Percentiles rank a stretch among this genome's conserved stretches.
Evolutionary conservation across 2,329 filamentous ascomycete species (phyloP).

Genomic region (Magnaporthales sp.): DNA sequence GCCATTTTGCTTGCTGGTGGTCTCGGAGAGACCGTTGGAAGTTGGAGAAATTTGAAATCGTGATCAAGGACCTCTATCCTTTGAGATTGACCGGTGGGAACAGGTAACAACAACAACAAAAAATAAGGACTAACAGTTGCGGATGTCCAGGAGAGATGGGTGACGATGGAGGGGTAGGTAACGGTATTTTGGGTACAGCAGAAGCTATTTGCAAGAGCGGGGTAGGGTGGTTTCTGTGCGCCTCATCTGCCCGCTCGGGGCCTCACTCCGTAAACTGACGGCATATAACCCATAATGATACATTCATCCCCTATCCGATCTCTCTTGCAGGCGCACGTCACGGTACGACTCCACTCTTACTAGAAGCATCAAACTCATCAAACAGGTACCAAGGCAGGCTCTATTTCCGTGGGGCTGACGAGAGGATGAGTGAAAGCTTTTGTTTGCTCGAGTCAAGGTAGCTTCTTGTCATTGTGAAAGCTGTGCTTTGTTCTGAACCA

Average conservation of each 20-base stretch:
- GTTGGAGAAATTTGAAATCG: background rate
- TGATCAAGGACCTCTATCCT: background rate
- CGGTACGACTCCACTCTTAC: background rate
- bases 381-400: background rate
- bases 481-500: background rate
- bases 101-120: background rate
- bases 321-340: background rate
- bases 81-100: background rate
- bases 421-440: background rate
- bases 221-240: slow-evolving; percentile 5
- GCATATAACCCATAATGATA: background rate
- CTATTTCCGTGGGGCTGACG: background rate
- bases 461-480: background rate
- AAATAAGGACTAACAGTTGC: background rate
- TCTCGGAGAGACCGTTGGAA: background rate
- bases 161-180: slow-evolving; percentile 4
- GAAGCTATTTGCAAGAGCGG: slow-evolving; percentile 4
- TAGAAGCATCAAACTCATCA: background rate
- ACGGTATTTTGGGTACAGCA: slow-evolving; percentile 1
- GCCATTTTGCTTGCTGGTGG: slow-evolving; percentile 11
- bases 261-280: background rate
- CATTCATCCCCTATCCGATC: background rate
- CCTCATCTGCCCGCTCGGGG: background rate
- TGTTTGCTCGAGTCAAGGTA: background rate
- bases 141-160: background rate